A percentile compares a stretch with the other conserved stretches of the same genome.
Conservation (phyloP, 225 moss, liverwort and hornwort genomes). For the Climacium dendroides region DNA sequence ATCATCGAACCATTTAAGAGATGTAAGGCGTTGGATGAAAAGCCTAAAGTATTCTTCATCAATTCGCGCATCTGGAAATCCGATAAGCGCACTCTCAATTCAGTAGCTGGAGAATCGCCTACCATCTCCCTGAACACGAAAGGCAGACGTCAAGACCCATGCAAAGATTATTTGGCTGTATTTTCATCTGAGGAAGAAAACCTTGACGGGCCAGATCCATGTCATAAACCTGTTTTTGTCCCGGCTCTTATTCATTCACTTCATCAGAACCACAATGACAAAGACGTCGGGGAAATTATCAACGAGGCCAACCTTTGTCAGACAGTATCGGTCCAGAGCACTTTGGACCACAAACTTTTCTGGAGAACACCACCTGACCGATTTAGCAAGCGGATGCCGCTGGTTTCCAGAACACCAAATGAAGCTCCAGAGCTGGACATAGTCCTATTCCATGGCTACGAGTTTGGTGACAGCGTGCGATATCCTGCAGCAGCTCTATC, state of each 20-base stretch:
- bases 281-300: background rate
- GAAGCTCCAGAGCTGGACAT: constrained; percentile 10
- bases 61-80: background rate
- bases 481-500: constrained; percentile 7
- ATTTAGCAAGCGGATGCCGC: background rate
- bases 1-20: constrained; percentile 7
- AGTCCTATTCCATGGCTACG: constrained; percentile 29
- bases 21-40: background rate
- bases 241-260: background rate
- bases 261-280: background rate
- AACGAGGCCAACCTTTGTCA: background rate
- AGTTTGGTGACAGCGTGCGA: constrained; percentile 4
- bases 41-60: constrained; percentile 27
- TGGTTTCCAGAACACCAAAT: background rate
- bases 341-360: background rate
- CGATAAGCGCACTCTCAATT: background rate
- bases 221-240: background rate
- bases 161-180: background rate
- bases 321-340: background rate
- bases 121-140: background rate
- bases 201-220: background rate
- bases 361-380: constrained; percentile 1
- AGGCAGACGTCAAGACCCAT: background rate
- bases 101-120: background rate
- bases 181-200: constrained; percentile 3